Evolutionary conservation across 768 basidiomycete species (phyloP).

Genomic region (Calocybe gangraenosa): DNA sequence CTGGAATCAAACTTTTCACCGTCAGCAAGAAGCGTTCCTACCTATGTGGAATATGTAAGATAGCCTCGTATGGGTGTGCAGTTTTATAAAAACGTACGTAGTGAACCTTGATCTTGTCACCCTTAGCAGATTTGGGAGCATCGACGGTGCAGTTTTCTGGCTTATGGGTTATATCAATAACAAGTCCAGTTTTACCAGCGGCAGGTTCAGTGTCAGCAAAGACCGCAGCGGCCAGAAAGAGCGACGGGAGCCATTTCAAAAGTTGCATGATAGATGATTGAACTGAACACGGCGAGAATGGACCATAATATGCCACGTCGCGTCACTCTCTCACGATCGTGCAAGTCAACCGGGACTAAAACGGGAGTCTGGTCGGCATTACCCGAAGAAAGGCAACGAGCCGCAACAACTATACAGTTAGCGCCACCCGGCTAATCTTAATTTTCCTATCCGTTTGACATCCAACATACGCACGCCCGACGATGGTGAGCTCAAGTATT

Average conservation of each 20-base stretch:
- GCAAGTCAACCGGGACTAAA: no score
- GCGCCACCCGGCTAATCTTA: slow-evolving; percentile 27
- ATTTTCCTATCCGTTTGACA: slow-evolving; percentile 24
- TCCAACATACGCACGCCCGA: slow-evolving; percentile 35
- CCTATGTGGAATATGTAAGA: not conserved
- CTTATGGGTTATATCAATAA: slow-evolving; percentile 55
- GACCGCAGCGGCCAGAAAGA: slow-evolving; percentile 45
- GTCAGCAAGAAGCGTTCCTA: slow-evolving; percentile 41
- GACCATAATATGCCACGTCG: slow-evolving; percentile 7
- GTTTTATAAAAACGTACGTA: slow-evolving; percentile 48
- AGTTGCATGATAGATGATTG: slow-evolving; percentile 60
- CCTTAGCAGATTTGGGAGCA: slow-evolving; percentile 54
- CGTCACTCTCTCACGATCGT: no score
- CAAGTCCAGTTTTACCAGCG: slow-evolving; percentile 32
- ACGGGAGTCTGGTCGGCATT: slow-evolving; percentile 10
- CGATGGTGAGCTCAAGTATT: slow-evolving; percentile 40
- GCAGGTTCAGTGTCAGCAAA: slow-evolving; percentile 41
- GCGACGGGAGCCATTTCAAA: slow-evolving; percentile 40
- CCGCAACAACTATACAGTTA: slow-evolving; percentile 30
- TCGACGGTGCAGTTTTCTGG: slow-evolving; percentile 55
- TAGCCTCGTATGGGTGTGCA: not conserved
- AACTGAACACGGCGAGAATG: not conserved
- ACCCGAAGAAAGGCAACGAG: slow-evolving; percentile 10
- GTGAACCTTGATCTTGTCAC: slow-evolving; percentile 70
- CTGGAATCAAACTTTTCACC: slow-evolving; percentile 92